These are phyloP conservation scores for Rhizopogon roseolus DNA, from an alignment of 768 basidiomycete species.

Conservation along the genomic window DNA sequence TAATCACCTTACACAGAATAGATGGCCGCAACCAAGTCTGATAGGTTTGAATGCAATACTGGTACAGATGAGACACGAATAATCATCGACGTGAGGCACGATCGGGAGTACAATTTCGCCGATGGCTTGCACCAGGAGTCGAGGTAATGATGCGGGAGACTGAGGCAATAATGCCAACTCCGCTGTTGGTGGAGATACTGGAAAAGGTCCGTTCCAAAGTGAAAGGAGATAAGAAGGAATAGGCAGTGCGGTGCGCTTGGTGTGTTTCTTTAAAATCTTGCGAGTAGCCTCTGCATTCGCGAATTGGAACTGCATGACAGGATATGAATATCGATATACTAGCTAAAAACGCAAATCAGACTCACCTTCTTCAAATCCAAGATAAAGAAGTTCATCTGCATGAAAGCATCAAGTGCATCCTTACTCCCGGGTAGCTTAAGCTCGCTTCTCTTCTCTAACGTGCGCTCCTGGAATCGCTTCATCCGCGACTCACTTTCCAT, in stretches of 20 bases:
- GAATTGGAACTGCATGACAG: conserved; percentile 55
- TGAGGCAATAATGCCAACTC: conserved; percentile 24
- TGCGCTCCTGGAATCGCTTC: conserved; percentile 54
- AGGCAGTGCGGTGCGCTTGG: conserved; percentile 82
- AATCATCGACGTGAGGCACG: conserved; percentile 78
- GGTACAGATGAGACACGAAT: conserved; percentile 84
- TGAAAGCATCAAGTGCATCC: conserved; percentile 62
- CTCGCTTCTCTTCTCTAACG: conserved; percentile 44
- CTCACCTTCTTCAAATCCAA: conserved; percentile 76
- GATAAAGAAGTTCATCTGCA: conserved; percentile 72
- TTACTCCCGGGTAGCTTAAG: conserved; percentile 55
- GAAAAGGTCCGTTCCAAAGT: conserved; percentile 10
- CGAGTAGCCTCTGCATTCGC: conserved; percentile 87
- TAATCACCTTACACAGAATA: conserved; percentile 62
- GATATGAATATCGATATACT: not conserved
- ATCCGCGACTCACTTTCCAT: conserved; percentile 70
- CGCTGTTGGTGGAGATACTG: conserved; percentile 16
- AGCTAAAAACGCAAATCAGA: not conserved
- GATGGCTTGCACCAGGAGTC: conserved; percentile 74
- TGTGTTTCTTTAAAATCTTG: conserved; percentile 93
- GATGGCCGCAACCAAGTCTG: conserved; percentile 72
- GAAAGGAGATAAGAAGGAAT: conserved; percentile 35
- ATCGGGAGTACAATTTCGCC: conserved; percentile 79
- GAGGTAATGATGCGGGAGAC: conserved; percentile 42
- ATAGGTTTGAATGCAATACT: conserved; percentile 92